These are phyloP conservation scores for Mayamaea pseudoterrestris DNA, from an alignment of 108 stramenopile species.

Conservation along the genomic window DNA sequence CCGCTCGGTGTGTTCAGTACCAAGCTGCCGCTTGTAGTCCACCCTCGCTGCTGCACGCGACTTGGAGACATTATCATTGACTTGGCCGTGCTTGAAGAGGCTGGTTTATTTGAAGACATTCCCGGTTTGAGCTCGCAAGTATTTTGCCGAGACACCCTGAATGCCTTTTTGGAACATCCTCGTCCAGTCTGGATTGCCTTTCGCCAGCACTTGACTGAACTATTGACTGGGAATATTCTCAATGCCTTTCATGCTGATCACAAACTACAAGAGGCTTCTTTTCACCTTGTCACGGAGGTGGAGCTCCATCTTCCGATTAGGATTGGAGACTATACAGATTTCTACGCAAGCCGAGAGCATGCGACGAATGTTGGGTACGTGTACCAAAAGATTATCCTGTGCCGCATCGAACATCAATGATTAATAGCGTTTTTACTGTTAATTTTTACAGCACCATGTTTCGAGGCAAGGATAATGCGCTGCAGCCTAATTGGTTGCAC, in stretches of 20 bases:
- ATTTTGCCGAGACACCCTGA: constrained; percentile 42
- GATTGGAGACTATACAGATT: constrained; percentile 90
- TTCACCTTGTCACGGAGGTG: constrained; percentile 31
- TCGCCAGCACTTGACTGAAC: constrained; percentile 38
- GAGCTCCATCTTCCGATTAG: constrained; percentile 61
- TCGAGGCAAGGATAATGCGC: constrained; percentile 84
- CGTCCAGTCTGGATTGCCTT: constrained; percentile 52
- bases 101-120: constrained; percentile 41
- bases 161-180: constrained; percentile 54
- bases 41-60: constrained; percentile 43
- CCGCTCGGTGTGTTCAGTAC: constrained; percentile 78
- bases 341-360: constrained; percentile 86
- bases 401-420: background rate
- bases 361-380: constrained; percentile 89
- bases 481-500: constrained; percentile 88
- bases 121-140: constrained; percentile 5
- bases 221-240: constrained; percentile 22
- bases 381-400: too few relatives aligned
- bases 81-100: constrained; percentile 56
- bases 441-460: too few relatives aligned
- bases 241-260: constrained; percentile 7
- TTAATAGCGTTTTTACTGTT: background rate
- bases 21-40: background rate
- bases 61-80: constrained; percentile 67
- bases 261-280: constrained; percentile 18